Evolutionary conservation across 2,329 filamentous ascomycete species (phyloP).

Genomic region (Phialocephala sp.): DNA sequence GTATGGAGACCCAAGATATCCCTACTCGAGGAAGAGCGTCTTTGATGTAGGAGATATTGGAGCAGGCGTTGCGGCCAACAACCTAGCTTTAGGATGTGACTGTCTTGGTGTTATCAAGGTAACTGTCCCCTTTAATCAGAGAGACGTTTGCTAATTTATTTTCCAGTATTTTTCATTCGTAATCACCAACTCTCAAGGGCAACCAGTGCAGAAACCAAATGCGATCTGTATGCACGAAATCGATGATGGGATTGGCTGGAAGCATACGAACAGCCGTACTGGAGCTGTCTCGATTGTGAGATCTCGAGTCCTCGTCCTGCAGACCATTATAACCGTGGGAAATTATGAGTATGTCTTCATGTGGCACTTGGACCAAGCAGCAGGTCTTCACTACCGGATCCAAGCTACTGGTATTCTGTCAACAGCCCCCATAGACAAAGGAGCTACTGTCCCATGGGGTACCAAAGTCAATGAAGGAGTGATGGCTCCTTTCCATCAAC

Average conservation of each 20-base stretch:
- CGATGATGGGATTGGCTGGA: slow-evolving; percentile 72
- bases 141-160: slow-evolving; percentile 31
- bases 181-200: slow-evolving; percentile 56
- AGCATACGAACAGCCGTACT: slow-evolving; percentile 65
- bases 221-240: slow-evolving; percentile 73
- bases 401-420: slow-evolving; percentile 69
- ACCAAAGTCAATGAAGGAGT: slow-evolving; percentile 67
- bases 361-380: slow-evolving; percentile 67
- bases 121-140: not conserved
- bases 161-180: slow-evolving; percentile 60
- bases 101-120: slow-evolving; percentile 69
- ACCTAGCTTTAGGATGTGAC: slow-evolving; percentile 70
- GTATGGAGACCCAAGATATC: slow-evolving; percentile 66
- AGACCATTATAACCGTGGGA: slow-evolving; percentile 56
- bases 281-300: slow-evolving; percentile 33
- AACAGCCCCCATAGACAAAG: slow-evolving; percentile 58
- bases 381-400: slow-evolving; percentile 65
- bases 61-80: slow-evolving; percentile 68
- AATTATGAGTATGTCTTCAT: slow-evolving; percentile 70
- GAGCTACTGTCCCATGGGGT: slow-evolving; percentile 57
- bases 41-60: slow-evolving; percentile 74
- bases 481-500: slow-evolving; percentile 64
- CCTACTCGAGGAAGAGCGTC: slow-evolving; percentile 69
- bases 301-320: slow-evolving; percentile 36
- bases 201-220: slow-evolving; percentile 59